These are phyloP conservation scores for Epicoccum sorghinum DNA, from an alignment of 2,329 filamentous ascomycete genomes.

Conservation along the genomic window DNA sequence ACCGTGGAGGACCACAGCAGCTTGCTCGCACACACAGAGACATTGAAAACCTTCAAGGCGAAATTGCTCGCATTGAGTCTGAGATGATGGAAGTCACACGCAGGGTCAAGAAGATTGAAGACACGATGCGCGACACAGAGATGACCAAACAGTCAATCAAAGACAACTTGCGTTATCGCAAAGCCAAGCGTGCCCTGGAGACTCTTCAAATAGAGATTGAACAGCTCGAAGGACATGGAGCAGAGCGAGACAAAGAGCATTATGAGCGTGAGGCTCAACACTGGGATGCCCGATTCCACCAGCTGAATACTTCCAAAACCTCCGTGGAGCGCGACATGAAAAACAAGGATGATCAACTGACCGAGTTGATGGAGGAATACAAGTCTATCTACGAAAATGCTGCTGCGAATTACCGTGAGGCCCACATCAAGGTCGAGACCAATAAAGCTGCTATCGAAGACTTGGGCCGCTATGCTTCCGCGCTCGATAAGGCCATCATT, in stretches of 20 bases:
- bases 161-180: constrained; percentile 87
- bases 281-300: constrained; percentile 71
- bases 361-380: constrained; percentile 76
- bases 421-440: constrained; percentile 87
- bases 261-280: constrained; percentile 72
- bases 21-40: constrained; percentile 73
- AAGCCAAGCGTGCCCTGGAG: constrained; percentile 72
- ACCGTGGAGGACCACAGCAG: constrained; percentile 74
- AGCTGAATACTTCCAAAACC: constrained; percentile 73
- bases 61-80: constrained; percentile 68
- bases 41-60: constrained; percentile 69
- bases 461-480: constrained; percentile 78
- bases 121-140: constrained; percentile 78
- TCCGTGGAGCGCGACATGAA: constrained; percentile 79
- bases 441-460: constrained; percentile 94
- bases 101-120: constrained; percentile 77
- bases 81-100: constrained; percentile 71
- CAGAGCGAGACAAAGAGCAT: constrained; percentile 78
- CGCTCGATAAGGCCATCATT: constrained; percentile 96
- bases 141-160: constrained; percentile 83
- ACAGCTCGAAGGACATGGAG: constrained; percentile 78
- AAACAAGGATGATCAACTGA: constrained; percentile 82
- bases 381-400: constrained; percentile 87
- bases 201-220: constrained; percentile 71
- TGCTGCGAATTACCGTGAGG: constrained; percentile 78